Percentiles rank a stretch among this genome's conserved stretches.
Evolutionary conservation across 208 protist genomes (phyloP).

Genomic region (Crithidia bombi): DNA sequence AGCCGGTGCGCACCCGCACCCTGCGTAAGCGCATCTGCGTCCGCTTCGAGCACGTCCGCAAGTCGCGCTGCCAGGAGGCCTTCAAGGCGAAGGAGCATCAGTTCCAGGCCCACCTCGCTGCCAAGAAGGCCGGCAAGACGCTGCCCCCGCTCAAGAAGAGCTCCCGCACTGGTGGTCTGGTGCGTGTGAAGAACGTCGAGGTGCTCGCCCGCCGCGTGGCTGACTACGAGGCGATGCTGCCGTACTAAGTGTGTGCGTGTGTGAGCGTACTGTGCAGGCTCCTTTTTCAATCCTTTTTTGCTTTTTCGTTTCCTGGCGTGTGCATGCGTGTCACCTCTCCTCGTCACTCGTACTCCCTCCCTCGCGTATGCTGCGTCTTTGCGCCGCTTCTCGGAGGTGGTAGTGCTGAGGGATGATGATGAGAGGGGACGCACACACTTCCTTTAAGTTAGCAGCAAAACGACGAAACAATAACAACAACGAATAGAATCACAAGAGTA

Average conservation of each 20-base stretch:
- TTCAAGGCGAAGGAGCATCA: conserved; percentile 88
- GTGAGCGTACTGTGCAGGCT: background rate
- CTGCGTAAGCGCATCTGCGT: conserved; percentile 99
- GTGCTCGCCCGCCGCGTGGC: conserved; percentile 73
- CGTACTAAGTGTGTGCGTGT: conserved; percentile 55
- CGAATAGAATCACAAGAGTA: too few species aligned
- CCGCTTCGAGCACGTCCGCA: conserved; percentile 99
- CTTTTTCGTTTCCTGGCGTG: background rate
- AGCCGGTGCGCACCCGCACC: conserved; percentile 97
- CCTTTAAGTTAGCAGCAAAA: too few species aligned
- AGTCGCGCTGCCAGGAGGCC: conserved; percentile 92
- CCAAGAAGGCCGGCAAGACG: conserved; percentile 85
- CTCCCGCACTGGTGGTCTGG: conserved; percentile 73
- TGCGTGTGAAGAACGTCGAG: conserved; percentile 79
- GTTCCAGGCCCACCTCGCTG: conserved; percentile 69
- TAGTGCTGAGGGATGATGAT: too few species aligned
- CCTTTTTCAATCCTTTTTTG: background rate
- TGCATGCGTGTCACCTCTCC: background rate
- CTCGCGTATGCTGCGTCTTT: background rate
- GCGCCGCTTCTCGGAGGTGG: background rate
- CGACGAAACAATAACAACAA: too few species aligned
- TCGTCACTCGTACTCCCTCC: too few species aligned
- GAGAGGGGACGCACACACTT: too few species aligned
- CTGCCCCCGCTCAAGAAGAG: conserved; percentile 75
- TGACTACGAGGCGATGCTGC: conserved; percentile 90